These are phyloP conservation scores for Kitagawia praeruptora DNA, from an alignment of 129 eudicot species.

Conservation along the genomic window DNA sequence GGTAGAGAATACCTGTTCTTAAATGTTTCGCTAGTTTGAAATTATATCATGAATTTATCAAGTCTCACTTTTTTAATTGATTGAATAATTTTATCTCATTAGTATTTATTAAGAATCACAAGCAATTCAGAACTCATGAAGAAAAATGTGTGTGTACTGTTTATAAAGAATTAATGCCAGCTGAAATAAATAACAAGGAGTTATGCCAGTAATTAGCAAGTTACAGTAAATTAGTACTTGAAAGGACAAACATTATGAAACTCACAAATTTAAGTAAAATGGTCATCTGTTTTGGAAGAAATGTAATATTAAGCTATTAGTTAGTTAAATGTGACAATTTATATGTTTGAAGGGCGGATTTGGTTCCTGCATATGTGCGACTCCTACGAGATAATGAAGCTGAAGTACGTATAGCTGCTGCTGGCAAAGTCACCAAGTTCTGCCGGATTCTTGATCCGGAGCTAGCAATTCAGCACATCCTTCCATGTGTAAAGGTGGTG, in stretches of 20 bases:
- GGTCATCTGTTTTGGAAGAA: background rate
- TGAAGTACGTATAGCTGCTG: constrained; percentile 99
- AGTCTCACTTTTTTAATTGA: background rate
- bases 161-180: background rate
- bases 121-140: background rate
- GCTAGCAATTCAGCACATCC: constrained; percentile 93
- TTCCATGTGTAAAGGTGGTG: constrained; percentile 93
- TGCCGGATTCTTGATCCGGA: constrained; percentile 88
- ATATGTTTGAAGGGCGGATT: constrained; percentile 55
- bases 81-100: background rate
- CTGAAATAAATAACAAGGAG: background rate
- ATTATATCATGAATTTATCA: background rate
- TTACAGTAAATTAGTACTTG: background rate
- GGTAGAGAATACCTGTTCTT: background rate
- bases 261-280: background rate
- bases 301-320: background rate
- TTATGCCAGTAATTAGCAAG: background rate
- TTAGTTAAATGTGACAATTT: background rate
- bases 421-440: constrained; percentile 95
- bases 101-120: background rate
- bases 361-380: constrained; percentile 98
- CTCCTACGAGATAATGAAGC: constrained; percentile 98
- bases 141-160: background rate
- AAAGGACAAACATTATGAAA: background rate
- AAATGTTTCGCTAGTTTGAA: background rate